A percentile compares a stretch with the other conserved stretches of the same genome.
These are phyloP conservation scores for Vanilla planifolia DNA, from an alignment of 106 monocot genomes.

Conservation along the genomic window DNA sequence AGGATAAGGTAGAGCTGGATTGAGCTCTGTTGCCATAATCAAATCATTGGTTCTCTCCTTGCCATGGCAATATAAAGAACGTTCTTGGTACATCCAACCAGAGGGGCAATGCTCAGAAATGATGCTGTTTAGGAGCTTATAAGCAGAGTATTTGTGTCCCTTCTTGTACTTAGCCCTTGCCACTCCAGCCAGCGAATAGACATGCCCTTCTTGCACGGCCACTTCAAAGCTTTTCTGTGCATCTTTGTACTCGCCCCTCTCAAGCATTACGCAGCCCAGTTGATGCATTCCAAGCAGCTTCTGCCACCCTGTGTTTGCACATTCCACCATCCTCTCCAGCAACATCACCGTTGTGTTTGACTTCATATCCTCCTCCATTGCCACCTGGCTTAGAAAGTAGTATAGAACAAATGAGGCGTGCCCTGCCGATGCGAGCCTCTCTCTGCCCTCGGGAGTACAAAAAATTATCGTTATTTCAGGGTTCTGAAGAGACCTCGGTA, in stretches of 20 bases:
- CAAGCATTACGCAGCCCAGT: constrained; percentile 74
- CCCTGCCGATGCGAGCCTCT: constrained; percentile 49
- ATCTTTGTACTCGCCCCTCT: constrained; percentile 77
- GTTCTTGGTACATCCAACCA: constrained; percentile 97
- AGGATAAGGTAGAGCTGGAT: constrained; percentile 86
- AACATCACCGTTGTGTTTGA: constrained; percentile 59
- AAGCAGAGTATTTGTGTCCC: constrained; percentile 41
- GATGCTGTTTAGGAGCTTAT: constrained; percentile 63
- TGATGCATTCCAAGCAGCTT: constrained; percentile 85
- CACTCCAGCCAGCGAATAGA: constrained; percentile 64
- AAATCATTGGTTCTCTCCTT: constrained; percentile 66
- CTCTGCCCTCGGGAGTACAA: constrained; percentile 34
- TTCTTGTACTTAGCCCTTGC: constrained; percentile 53
- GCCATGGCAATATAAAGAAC: constrained; percentile 70
- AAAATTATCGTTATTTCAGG: constrained; percentile 66
- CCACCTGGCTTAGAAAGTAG: constrained; percentile 79
- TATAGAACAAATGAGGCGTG: constrained; percentile 75
- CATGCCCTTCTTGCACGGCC: constrained; percentile 66
- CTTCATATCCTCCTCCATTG: constrained; percentile 58
- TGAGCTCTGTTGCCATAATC: constrained; percentile 75
- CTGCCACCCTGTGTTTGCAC: constrained; percentile 31
- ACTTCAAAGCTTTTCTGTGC: constrained; percentile 52
- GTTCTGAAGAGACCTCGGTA: constrained; percentile 64
- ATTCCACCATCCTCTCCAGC: constrained; percentile 71
- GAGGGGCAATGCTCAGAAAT: constrained; percentile 57